phyloP scores from a whole-genome alignment of 1,284 basidiomycete genomes.

The Salmacisia buchloeana region DNA sequence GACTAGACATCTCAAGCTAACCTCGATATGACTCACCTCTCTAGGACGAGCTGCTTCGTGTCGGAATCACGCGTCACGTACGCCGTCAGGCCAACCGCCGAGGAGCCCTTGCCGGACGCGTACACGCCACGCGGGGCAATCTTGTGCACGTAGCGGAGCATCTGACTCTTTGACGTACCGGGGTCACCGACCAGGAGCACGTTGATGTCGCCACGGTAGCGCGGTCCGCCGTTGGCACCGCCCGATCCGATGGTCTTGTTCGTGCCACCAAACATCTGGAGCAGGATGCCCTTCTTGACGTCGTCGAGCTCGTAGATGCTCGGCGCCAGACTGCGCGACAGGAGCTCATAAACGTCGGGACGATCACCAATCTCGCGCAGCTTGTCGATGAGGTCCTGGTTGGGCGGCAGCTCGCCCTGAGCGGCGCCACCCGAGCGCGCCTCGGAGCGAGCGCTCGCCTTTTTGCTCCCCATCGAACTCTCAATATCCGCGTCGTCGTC shows the following conservation, averaged over 20 bases:
- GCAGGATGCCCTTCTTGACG: constrained; percentile 92
- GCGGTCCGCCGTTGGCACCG: constrained; percentile 87
- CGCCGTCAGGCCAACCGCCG: constrained; percentile 94
- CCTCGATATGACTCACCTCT: constrained; percentile 54
- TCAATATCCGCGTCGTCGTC: constrained; percentile 54
- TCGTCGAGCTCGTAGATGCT: constrained; percentile 98
- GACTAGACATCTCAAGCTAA: background rate
- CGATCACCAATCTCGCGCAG: constrained; percentile 66
- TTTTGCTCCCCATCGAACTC: constrained; percentile 17
- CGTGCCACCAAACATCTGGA: constrained; percentile 94
- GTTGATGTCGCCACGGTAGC: constrained; percentile 97
- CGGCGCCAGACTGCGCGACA: constrained; percentile 81
- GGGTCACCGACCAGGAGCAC: constrained; percentile 94
- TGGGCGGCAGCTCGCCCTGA: constrained; percentile 14
- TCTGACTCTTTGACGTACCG: constrained; percentile 94
- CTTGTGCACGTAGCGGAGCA: constrained; percentile 87
- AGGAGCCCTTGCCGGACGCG: constrained; percentile 86
- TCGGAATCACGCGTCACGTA: constrained; percentile 97
- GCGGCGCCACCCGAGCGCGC: constrained; percentile 15
- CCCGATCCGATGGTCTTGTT: constrained; percentile 90
- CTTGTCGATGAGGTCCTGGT: constrained; percentile 58
- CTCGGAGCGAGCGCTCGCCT: background rate
- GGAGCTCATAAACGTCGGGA: constrained; percentile 79
- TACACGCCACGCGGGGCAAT: constrained; percentile 89
- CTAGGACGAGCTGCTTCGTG: constrained; percentile 92